These are phyloP conservation scores for Coemansia sp. DNA, from an alignment of 192 early-diverging fungal genomes.

Conservation along the genomic window DNA sequence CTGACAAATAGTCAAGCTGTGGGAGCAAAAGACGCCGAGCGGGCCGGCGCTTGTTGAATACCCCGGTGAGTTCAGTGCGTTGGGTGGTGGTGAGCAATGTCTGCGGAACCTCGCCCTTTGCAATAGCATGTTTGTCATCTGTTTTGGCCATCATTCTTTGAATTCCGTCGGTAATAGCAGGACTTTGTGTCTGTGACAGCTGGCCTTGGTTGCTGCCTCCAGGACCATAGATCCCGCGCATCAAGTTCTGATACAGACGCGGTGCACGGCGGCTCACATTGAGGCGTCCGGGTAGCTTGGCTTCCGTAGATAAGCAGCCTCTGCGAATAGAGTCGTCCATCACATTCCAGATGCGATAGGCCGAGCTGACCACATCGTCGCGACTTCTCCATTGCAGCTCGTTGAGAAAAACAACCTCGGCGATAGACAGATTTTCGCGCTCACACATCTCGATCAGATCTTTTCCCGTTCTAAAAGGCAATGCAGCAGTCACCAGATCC, in stretches of 20 bases:
- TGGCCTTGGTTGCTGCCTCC: constrained; percentile 30
- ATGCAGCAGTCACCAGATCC: constrained; percentile 71
- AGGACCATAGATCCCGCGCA: constrained; percentile 69
- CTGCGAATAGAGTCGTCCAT: constrained; percentile 87
- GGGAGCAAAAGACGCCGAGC: constrained; percentile 61
- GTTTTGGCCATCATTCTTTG: not conserved
- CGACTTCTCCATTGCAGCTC: constrained; percentile 87
- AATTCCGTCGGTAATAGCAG: constrained; percentile 23
- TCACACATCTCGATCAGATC: constrained; percentile 80
- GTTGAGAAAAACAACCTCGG: constrained; percentile 94
- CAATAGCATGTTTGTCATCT: not conserved
- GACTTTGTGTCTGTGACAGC: constrained; percentile 15
- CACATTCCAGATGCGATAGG: constrained; percentile 83
- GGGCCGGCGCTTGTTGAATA: constrained; percentile 43
- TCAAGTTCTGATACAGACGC: constrained; percentile 79
- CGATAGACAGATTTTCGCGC: constrained; percentile 82
- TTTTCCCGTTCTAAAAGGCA: constrained; percentile 81
- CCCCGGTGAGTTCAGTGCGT: constrained; percentile 40
- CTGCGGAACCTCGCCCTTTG: not conserved
- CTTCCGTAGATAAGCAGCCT: constrained; percentile 64
- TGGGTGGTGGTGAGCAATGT: constrained; percentile 45
- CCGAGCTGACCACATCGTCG: constrained; percentile 74
- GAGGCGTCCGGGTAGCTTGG: constrained; percentile 77
- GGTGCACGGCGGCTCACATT: constrained; percentile 85
- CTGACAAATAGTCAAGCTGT: constrained; percentile 86